These are phyloP conservation scores for Thraustochytrium sp. DNA, from an alignment of 352 stramenopile species.

Conservation along the genomic window DNA sequence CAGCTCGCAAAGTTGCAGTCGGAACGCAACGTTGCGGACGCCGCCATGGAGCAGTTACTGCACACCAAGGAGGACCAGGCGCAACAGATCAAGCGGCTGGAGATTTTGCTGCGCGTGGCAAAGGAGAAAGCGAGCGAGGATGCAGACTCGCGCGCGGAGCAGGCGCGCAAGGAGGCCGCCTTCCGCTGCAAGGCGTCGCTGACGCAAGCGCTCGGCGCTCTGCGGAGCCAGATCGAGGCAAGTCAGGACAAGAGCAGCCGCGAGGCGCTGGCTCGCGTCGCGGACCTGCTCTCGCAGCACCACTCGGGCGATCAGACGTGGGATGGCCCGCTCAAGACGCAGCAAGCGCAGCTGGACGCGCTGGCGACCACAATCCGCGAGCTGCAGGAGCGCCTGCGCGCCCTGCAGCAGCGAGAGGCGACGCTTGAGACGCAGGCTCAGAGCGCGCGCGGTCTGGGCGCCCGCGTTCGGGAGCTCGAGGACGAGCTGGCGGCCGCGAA, in stretches of 20 bases:
- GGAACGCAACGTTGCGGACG: too few species aligned
- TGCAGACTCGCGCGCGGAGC: background rate
- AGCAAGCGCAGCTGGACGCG: constrained; percentile 3
- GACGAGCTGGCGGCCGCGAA: background rate
- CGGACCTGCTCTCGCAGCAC: background rate
- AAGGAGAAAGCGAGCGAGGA: background rate
- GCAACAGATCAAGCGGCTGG: background rate
- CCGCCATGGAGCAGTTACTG: background rate
- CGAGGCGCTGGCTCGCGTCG: background rate
- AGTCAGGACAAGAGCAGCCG: background rate
- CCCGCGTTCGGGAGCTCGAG: background rate
- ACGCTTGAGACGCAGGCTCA: background rate
- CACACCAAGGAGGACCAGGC: background rate
- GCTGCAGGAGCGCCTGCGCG: background rate
- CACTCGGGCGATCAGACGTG: background rate
- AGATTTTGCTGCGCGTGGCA: background rate
- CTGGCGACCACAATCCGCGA: background rate
- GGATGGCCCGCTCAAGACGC: background rate
- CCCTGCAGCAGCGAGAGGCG: background rate
- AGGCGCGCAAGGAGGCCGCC: background rate
- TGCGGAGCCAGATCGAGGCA: background rate
- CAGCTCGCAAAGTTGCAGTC: too few species aligned
- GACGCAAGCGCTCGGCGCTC: background rate
- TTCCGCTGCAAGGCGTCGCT: background rate
- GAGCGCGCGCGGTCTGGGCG: background rate